Conservation (phyloP, 148 eudicot species). For the Amaranthus cruentus region DNA sequence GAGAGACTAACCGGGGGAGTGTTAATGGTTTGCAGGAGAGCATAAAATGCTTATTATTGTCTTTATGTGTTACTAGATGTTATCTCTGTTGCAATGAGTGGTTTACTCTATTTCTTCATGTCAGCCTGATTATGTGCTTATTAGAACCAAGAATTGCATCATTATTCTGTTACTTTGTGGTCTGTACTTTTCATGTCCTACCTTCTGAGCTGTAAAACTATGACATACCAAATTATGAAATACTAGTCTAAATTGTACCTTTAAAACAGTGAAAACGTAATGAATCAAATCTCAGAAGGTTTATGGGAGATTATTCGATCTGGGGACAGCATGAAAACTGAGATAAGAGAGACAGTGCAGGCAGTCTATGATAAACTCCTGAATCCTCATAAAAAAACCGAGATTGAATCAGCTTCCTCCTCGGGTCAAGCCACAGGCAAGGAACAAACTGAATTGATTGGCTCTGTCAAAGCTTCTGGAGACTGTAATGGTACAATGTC, state of each 20-base stretch:
- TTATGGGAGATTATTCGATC: slow-evolving; percentile 75
- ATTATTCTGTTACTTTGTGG: no score
- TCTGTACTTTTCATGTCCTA: not conserved
- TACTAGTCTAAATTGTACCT: slow-evolving; percentile 14
- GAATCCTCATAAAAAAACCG: slow-evolving; percentile 36
- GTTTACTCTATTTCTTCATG: no score
- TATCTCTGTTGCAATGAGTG: no score
- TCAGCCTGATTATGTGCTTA: no score
- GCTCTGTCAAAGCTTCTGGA: slow-evolving; percentile 18
- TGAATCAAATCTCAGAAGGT: slow-evolving; percentile 65
- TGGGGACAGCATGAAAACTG: slow-evolving; percentile 56
- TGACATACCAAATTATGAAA: not conserved
- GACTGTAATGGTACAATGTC: slow-evolving; percentile 28
- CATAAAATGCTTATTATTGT: no score
- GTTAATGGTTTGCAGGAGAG: no score
- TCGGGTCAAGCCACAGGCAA: slow-evolving; percentile 18
- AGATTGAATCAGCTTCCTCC: slow-evolving; percentile 30
- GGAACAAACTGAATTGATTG: slow-evolving; percentile 22
- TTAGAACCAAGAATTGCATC: no score
- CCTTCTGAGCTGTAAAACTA: not conserved
- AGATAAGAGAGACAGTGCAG: slow-evolving; percentile 70
- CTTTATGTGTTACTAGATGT: no score
- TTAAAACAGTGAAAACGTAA: slow-evolving; percentile 50
- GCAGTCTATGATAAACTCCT: slow-evolving; percentile 53
- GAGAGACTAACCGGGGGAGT: no score